A percentile compares a stretch with the other conserved stretches of the same genome.
Evolutionary conservation across 371 early-diverging fungal species (phyloP).

Genomic region (Capillidium rhysosporum): DNA sequence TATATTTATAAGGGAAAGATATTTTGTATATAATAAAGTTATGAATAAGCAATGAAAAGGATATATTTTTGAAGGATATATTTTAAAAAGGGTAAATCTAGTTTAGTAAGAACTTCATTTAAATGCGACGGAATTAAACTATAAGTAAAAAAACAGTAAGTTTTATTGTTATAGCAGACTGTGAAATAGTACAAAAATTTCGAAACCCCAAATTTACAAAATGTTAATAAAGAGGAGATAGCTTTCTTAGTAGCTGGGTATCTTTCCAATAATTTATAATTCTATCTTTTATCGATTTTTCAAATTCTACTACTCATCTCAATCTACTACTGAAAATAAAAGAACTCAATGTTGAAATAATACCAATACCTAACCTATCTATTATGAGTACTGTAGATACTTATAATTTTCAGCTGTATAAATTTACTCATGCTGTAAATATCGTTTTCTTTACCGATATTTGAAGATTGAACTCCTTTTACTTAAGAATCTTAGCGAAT

Average conservation of each 20-base stretch:
- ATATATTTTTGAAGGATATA: conserved; percentile 88
- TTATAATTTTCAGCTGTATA: conserved; percentile 95
- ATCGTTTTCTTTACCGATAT: conserved; percentile 93
- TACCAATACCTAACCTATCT: conserved; percentile 94
- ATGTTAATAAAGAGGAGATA: conserved; percentile 74
- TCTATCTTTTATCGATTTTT: background rate
- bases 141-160: conserved; percentile 70
- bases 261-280: conserved; percentile 80
- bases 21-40: conserved; percentile 90
- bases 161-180: conserved; percentile 78
- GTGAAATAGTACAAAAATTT: conserved; percentile 92
- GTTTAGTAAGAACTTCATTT: background rate
- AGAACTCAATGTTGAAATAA: conserved; percentile 64
- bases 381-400: conserved; percentile 98
- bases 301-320: conserved; percentile 85
- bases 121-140: conserved; percentile 37
- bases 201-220: conserved; percentile 73
- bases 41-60: conserved; percentile 89
- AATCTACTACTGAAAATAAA: conserved; percentile 91
- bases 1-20: too few species aligned
- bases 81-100: conserved; percentile 41
- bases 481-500: conserved; percentile 84
- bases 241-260: conserved; percentile 98
- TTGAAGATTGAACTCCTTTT: conserved; percentile 95
- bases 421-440: conserved; percentile 97